Evolutionary conservation across 345 rosid genomes (phyloP).

Genomic region (Populus euphratica): DNA sequence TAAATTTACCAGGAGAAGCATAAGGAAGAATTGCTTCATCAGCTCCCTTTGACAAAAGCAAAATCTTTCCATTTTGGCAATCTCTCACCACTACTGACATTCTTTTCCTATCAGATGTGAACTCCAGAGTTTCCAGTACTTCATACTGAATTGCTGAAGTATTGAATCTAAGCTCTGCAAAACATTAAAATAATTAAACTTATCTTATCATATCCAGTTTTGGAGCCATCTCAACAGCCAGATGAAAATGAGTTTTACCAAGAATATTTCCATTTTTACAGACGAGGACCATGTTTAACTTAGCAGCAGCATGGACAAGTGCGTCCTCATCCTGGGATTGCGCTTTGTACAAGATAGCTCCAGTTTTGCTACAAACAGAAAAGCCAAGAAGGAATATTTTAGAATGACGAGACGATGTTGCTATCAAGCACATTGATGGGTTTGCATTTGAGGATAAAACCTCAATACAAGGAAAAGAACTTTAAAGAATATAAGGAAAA

Average conservation of each 20-base stretch:
- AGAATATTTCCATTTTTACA: constrained; percentile 65
- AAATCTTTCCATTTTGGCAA: constrained; percentile 63
- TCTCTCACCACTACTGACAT: constrained; percentile 92
- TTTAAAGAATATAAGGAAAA: neutral
- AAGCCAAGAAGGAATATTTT: constrained; percentile 4
- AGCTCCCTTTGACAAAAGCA: constrained; percentile 91
- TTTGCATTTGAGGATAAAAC: neutral
- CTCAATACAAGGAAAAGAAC: neutral
- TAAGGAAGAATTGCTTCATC: constrained; percentile 92
- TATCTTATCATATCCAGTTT: constrained; percentile 6
- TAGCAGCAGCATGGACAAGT: constrained; percentile 90
- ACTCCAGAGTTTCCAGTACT: constrained; percentile 81
- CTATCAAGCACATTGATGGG: neutral
- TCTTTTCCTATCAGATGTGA: constrained; percentile 96
- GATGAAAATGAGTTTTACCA: constrained; percentile 48
- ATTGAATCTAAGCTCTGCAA: constrained; percentile 74
- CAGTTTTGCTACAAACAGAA: constrained; percentile 63
- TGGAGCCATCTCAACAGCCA: constrained; percentile 13
- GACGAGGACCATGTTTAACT: constrained; percentile 72
- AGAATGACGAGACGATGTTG: neutral
- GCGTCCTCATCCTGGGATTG: constrained; percentile 99
- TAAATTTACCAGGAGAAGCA: constrained; percentile 59
- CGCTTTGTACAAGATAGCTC: constrained; percentile 73
- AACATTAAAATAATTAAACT: constrained; percentile 21
- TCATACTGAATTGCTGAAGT: constrained; percentile 57